Base-by-base conservation (phyloP, 805 yeast species). In the Grigorovia jiainica region DNA sequence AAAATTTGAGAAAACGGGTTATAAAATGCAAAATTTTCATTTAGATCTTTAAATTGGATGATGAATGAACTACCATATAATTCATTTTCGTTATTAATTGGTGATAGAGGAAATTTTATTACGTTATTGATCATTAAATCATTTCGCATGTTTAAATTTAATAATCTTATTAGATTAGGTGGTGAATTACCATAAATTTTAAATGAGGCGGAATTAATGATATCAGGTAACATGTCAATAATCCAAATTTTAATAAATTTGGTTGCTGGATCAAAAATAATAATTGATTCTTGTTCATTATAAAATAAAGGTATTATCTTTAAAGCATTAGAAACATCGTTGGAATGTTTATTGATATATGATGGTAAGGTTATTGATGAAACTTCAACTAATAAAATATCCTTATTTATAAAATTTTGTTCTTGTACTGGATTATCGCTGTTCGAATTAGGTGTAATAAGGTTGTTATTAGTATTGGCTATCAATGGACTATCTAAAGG, bases 321-420 rank as follows among this genome's bases (percentile, higher is more conserved):
- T 13, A 3, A 50, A 21, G 21, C 49, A 54, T 39, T 45, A 43
- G 16, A 54, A 39, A n/a, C n/a, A n/a, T 41, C 29, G 1, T 16
- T 18, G 7, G 66, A 66, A 38, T 61, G 56, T 1, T 70, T 55
- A 36, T 66, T 66, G 23, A 73, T 46, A 15, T 56, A 39, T 1
- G 49, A 38, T 40, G 55, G 64, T 32, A 67, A 60, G 1, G 51
- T 50, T 16, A 64, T 53, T 0, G 73, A 58, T 15, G 76, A 78
- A 2, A 83, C 59, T 52, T 72, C 75, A 0, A 87, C 76, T 45
- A 85, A 63, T n/a, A 81, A 78, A 52, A 81, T 71, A 56, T 86
- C 95, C 50, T 82, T 84, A 32, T 78, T 61, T 1, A 47, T 32
- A 21, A 34, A 7, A 6, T 24, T 15, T 17, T 24, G 41, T 20